Evolutionary conservation across 495 filamentous ascomycete species (phyloP).

Genomic region (Clohesyomyces aquaticus): DNA sequence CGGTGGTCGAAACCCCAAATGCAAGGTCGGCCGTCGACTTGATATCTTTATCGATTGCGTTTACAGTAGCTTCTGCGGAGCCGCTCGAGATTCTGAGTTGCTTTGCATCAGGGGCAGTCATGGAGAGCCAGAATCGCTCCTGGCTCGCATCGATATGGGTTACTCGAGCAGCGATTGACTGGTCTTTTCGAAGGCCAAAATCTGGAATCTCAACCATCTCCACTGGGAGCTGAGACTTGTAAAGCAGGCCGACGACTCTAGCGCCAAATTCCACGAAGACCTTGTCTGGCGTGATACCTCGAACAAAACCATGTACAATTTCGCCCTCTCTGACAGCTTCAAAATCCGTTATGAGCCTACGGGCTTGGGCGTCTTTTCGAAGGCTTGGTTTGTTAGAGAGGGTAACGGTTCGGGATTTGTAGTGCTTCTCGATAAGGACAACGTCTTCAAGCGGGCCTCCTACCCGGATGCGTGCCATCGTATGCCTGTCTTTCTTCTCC

Average conservation of each 20-base stretch:
- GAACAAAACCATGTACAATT: conserved; percentile 77
- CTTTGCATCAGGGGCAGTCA: no score
- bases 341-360: conserved; percentile 65
- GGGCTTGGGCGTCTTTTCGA: conserved; percentile 70
- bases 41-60: conserved; percentile 71
- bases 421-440: conserved; percentile 78
- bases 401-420: conserved; percentile 69
- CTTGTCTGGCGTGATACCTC: conserved; percentile 75
- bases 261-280: conserved; percentile 83
- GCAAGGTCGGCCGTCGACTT: conserved; percentile 68
- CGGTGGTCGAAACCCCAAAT: conserved; percentile 77
- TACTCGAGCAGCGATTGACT: conserved; percentile 72
- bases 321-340: conserved; percentile 71
- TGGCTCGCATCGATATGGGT: conserved; percentile 64
- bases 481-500: conserved; percentile 68
- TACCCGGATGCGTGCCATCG: conserved; percentile 76
- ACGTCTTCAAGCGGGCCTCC: conserved; percentile 82
- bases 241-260: conserved; percentile 74
- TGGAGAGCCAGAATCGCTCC: conserved; percentile 64
- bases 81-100: not conserved
- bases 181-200: conserved; percentile 74
- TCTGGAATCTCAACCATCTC: conserved; percentile 66
- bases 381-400: conserved; percentile 81
- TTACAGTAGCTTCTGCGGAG: conserved; percentile 52
- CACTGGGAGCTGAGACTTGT: conserved; percentile 71